These are phyloP conservation scores for Lentinula raphanica DNA, from an alignment of 768 basidiomycete species.

Conservation along the genomic window DNA sequence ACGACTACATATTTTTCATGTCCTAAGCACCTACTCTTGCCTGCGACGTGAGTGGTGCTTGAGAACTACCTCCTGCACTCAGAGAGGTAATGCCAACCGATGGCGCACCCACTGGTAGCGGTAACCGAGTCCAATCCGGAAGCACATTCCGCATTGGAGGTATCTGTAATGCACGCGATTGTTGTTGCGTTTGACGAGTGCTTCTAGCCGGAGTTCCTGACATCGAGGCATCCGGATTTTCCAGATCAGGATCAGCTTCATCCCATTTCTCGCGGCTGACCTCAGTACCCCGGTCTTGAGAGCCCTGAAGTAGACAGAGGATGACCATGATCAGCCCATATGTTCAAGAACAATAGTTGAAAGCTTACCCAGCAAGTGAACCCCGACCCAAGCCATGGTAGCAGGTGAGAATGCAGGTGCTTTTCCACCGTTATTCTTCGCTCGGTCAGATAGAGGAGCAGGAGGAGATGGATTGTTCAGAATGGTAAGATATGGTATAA, in stretches of 20 bases:
- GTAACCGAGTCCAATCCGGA: constrained; percentile 78
- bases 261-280: constrained; percentile 85
- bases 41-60: background rate
- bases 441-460: constrained; percentile 41
- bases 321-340: constrained; percentile 3
- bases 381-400: constrained; percentile 91
- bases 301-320: constrained; percentile 39
- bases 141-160: constrained; percentile 41
- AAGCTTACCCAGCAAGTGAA: constrained; percentile 78
- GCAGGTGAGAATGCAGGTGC: constrained; percentile 86
- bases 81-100: constrained; percentile 28
- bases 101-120: constrained; percentile 61
- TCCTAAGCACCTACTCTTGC: background rate
- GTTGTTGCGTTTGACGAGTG: background rate
- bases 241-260: constrained; percentile 45
- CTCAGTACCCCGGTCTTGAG: constrained; percentile 86
- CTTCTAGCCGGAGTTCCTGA: background rate
- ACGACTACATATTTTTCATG: no score
- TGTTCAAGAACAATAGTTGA: background rate
- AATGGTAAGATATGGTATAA: constrained; percentile 71
- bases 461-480: constrained; percentile 77
- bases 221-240: constrained; percentile 25
- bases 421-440: constrained; percentile 64
- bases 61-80: constrained; percentile 2
- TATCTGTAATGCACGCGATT: constrained; percentile 12